Evolutionary conservation across 179 eudicot genomes (phyloP).

Genomic region (Beta lomatogona): DNA sequence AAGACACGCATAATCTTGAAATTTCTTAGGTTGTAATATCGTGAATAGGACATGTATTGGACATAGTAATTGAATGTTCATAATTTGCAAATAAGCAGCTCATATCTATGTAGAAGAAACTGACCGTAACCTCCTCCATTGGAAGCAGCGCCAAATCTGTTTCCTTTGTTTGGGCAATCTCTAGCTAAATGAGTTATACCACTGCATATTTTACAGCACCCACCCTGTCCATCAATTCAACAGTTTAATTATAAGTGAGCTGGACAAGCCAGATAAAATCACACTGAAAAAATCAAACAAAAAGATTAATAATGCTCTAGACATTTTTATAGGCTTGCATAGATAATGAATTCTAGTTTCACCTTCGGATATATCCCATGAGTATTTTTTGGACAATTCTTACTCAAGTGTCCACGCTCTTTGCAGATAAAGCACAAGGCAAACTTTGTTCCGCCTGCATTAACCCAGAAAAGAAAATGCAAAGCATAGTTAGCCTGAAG

Average conservation of each 20-base stretch:
- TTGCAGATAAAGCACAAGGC: conserved; percentile 96
- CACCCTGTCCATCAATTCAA: conserved; percentile 56
- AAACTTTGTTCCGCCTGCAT: conserved; percentile 88
- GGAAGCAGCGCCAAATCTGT: conserved; percentile 32
- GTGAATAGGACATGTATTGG: not conserved
- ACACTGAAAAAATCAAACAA: not conserved
- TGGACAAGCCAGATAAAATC: not conserved
- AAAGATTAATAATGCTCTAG: not conserved
- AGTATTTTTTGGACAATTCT: conserved; percentile 83
- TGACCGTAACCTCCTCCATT: conserved; percentile 39
- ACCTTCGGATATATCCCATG: conserved; percentile 99
- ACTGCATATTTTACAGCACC: conserved; percentile 85
- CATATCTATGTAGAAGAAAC: not conserved
- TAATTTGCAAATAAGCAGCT: not conserved
- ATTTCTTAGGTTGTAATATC: no score
- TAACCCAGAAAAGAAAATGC: conserved; percentile 12
- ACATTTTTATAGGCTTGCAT: not conserved
- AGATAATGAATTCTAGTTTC: conserved; percentile 2
- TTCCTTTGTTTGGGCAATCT: conserved; percentile 80
- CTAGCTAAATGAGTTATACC: conserved; percentile 85
- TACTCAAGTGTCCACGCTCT: conserved; percentile 90
- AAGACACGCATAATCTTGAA: not conserved
- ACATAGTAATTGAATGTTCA: not conserved
- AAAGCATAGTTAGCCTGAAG: not conserved
- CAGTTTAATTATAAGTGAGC: not conserved